Evolutionary conservation across 1,284 basidiomycete genomes (phyloP).

Genomic region (Heterobasidion occidentale): DNA sequence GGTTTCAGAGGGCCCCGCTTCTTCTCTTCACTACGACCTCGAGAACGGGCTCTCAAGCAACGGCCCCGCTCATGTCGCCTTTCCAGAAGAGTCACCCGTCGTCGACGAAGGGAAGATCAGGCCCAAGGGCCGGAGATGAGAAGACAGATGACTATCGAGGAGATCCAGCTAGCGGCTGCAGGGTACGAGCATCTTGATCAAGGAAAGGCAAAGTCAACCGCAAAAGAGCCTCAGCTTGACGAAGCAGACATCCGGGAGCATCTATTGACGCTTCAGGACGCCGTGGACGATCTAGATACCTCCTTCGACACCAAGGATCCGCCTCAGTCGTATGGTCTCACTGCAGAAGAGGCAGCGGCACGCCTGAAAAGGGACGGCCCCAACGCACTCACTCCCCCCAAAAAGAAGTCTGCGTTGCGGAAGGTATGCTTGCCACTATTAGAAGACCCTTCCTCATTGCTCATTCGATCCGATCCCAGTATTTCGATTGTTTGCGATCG

Average conservation of each 20-base stretch:
- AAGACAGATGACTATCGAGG: constrained; percentile 57
- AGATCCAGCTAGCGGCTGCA: constrained; percentile 57
- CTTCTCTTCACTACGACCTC: neutral
- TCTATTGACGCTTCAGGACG: constrained; percentile 30
- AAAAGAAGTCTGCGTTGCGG: constrained; percentile 54
- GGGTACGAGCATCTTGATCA: constrained; percentile 56
- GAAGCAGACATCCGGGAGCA: constrained; percentile 53
- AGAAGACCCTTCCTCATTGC: neutral
- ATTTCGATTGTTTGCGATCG: constrained; percentile 51
- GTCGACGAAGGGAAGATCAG: constrained; percentile 33
- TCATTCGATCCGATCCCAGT: constrained; percentile 25
- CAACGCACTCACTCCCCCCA: constrained; percentile 60
- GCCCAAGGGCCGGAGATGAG: constrained; percentile 45
- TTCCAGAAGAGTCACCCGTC: constrained; percentile 32
- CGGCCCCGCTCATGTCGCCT: constrained; percentile 27
- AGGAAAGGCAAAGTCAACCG: constrained; percentile 28
- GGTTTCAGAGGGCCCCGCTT: neutral
- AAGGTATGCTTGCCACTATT: constrained; percentile 34
- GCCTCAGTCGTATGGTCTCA: constrained; percentile 41
- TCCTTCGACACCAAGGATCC: constrained; percentile 48
- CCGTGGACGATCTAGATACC: constrained; percentile 36
- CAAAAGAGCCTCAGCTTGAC: constrained; percentile 17
- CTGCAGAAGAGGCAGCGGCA: constrained; percentile 41
- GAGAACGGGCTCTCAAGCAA: constrained; percentile 9
- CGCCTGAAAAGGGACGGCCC: constrained; percentile 47